Evolutionary conservation across 108 stramenopile species (phyloP), one percentile per base, ranked within the genome.

Genomic region (Skeletonema potamos): DNA sequence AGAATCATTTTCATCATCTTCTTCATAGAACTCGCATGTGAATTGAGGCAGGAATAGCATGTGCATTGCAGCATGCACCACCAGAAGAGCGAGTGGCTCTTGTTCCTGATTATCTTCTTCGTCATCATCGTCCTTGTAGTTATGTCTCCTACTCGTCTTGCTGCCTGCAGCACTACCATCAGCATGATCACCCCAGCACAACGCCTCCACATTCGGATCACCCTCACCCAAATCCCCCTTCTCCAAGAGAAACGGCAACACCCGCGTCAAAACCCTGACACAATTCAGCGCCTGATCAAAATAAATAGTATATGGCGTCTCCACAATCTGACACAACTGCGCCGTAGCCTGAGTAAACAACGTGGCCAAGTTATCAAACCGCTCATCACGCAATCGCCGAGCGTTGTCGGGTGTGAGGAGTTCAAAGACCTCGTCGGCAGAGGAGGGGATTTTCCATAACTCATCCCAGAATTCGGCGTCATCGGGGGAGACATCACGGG

Each of bases 401-500:
- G 90, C 90, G 1, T 84, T 82, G 43, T 63, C 41, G 17, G 94
- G 89, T n/a, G 91, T 91, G 26, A 97, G 79, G 29, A 94, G 79
- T 69, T 94, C 92, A 84, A 97, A 97, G 46, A 97, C 91, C 76
- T 97, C 96, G 69, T 93, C 88, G 22, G 92, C 73, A 6, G 79
- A 82, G 48, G 74, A 75, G 6, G 90, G 89, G 54, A 94, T 93
- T 76, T 93, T 92, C 96, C 96, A 97, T 29, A 97, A 66, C 64
- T 97, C 94, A 68, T 95, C 94, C 94, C 94, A 97, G 64, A 97
- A 97, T 41, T 94, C 94, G 58, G 93, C 87, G 74, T 92, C 93
- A 44, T 92, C 86, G 51, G 92, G 75, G 15, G 83, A 82, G 12
- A 95, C 89, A 62, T 91, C 90, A 30, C 82, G 80, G 72, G 88